Percentiles rank a stretch among this genome's conserved stretches.
phyloP scores from a whole-genome alignment of 345 rosid species.

The Brassica rapa region DNA sequence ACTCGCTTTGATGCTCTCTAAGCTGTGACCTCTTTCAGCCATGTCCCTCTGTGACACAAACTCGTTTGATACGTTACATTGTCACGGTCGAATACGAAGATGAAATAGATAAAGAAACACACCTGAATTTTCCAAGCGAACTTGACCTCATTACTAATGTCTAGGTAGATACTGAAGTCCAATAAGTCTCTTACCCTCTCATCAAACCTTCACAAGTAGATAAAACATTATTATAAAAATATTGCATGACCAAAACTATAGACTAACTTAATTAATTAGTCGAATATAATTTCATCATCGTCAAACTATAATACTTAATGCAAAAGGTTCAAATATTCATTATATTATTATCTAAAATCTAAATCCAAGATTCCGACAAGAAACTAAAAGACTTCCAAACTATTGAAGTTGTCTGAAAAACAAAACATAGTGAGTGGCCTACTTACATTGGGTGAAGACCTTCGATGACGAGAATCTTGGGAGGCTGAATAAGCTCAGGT shows the following conservation, averaged over 20 bases:
- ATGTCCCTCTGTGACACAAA: constrained; percentile 73
- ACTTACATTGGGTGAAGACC: constrained; percentile 97
- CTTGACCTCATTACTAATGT: constrained; percentile 94
- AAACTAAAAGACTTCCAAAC: constrained; percentile 9
- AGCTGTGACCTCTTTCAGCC: constrained; percentile 99
- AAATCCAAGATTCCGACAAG: constrained; percentile 30
- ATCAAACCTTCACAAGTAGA: constrained; percentile 64
- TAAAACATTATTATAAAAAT: background rate
- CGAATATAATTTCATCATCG: background rate
- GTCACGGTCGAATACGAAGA: background rate
- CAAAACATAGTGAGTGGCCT: constrained; percentile 35
- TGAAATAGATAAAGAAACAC: background rate
- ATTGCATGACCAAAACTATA: constrained; percentile 10
- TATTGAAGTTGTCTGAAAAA: background rate
- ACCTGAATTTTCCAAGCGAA: constrained; percentile 95
- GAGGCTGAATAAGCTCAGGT: constrained; percentile 89
- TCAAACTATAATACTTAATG: constrained; percentile 18
- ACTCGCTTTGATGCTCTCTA: constrained; percentile 97
- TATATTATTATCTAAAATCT: constrained; percentile 5
- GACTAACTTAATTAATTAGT: constrained; percentile 20
- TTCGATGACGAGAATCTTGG: constrained; percentile 97
- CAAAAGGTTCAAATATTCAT: constrained; percentile 14
- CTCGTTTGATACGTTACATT: background rate
- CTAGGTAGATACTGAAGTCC: constrained; percentile 96
- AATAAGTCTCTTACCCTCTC: constrained; percentile 77